Evolutionary conservation across 345 rosid genomes (phyloP).

Genomic region (Salix brachista): DNA sequence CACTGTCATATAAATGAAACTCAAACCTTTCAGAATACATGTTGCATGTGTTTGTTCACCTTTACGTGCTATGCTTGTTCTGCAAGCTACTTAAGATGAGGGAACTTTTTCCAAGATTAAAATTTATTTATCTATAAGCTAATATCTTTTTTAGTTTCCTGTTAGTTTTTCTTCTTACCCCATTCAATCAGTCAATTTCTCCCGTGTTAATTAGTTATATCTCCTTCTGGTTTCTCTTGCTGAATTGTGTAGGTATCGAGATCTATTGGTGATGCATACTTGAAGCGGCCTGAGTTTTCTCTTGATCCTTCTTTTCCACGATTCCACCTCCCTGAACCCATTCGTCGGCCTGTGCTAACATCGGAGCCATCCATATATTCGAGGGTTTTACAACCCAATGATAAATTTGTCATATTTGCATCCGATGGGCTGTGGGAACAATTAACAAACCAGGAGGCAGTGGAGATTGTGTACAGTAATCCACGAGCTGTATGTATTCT

Average conservation of each 20-base stretch:
- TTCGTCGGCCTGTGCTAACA: constrained; percentile 71
- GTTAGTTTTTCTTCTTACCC: not conserved
- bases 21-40: not conserved
- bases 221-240: constrained; percentile 2
- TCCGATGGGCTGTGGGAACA: constrained; percentile 98
- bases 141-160: not conserved
- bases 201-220: not conserved
- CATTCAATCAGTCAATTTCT: not conserved
- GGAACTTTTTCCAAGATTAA: not conserved
- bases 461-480: constrained; percentile 56
- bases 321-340: constrained; percentile 69
- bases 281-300: constrained; percentile 86
- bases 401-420: constrained; percentile 83
- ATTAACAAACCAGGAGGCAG: constrained; percentile 79
- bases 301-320: constrained; percentile 77
- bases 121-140: not conserved
- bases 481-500: constrained; percentile 62
- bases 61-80: not conserved
- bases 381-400: constrained; percentile 61
- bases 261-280: constrained; percentile 95
- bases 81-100: not conserved
- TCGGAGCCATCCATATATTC: constrained; percentile 67
- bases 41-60: not conserved
- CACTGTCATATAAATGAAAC: not conserved
- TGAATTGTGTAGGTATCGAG: constrained; percentile 63